phyloP scores from a whole-genome alignment of 2,329 filamentous ascomycete species.

The Zarea fungicola region DNA sequence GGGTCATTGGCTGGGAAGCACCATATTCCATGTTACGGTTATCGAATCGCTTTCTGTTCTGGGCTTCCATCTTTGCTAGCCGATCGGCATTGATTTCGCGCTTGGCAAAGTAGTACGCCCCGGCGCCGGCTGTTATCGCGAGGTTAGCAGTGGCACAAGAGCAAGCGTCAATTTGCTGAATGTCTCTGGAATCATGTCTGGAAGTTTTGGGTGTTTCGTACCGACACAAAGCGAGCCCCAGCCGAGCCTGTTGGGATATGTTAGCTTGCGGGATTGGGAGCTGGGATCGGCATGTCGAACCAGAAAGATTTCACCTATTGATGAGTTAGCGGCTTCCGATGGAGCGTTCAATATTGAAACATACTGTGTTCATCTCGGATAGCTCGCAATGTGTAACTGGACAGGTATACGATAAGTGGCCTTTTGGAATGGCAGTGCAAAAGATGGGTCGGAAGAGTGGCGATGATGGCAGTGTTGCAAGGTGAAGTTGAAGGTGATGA shows the following conservation, averaged over 20 bases:
- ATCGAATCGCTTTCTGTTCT: slow-evolving; percentile 57
- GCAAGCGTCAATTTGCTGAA: too few relatives aligned
- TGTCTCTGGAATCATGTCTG: too few relatives aligned
- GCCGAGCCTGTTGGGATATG: slow-evolving; percentile 61
- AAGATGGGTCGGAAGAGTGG: not conserved
- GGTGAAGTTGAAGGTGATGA: not conserved
- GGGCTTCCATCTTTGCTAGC: slow-evolving; percentile 62
- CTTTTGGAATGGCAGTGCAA: not conserved
- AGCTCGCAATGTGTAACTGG: not conserved
- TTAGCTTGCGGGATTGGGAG: slow-evolving; percentile 6
- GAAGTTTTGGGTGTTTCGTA: slow-evolving; percentile 45
- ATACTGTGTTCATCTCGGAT: slow-evolving; percentile 51
- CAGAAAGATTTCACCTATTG: slow-evolving; percentile 63
- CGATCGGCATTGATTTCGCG: slow-evolving; percentile 89
- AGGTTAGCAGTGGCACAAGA: slow-evolving; percentile 17
- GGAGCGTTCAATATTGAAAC: slow-evolving; percentile 21
- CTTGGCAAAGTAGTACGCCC: slow-evolving; percentile 95
- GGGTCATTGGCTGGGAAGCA: slow-evolving; percentile 29
- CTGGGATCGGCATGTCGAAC: slow-evolving; percentile 35
- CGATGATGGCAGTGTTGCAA: not conserved
- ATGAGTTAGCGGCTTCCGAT: not conserved
- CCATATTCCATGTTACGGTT: slow-evolving; percentile 50
- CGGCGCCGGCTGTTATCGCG: slow-evolving; percentile 64
- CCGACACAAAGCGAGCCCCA: slow-evolving; percentile 86
- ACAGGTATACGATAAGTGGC: not conserved